Base-by-base conservation (phyloP, 495 filamentous ascomycete genomes). In the Cetradonia linearis region DNA sequence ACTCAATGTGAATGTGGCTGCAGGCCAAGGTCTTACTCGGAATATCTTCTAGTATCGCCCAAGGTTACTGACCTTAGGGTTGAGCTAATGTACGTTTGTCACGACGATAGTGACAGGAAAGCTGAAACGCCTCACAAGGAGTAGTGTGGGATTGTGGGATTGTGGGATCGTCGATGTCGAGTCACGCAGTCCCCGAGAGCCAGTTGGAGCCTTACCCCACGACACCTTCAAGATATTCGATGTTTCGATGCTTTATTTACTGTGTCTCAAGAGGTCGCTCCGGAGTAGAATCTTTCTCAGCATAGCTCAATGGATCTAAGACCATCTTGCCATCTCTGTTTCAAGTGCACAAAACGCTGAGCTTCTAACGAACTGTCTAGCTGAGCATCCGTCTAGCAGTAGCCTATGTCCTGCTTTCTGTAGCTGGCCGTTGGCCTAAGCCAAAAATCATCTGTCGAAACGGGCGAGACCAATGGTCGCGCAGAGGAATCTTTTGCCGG, bases 41-140 rank as follows among this genome's bases (percentile, higher is more conserved):
- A 34, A 34, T 2, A n/a, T 34, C 34, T 10, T 18, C 8, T 34
- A 5, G 16, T 11, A 14, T n/a, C 10, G 25, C 13, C 42, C 42
- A 46, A 8, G 25, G 20, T 10, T 10, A 46, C 20, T n/a, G 20
- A 3, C 42, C 42, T 25, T 31, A 34, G 27, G 47, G 0, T 3
- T 36, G 25, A 53, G 48, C 58, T 60, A 60, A 60, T 53, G 33
- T 53, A 50, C 27, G 36, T 30, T 53, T 53, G 53, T 53, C 46
- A 60, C 47, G 27, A 60, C 47, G 58, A 42, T 47, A 53, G 23
- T 18, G 36, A 38, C 46, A 37, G 37, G 30, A 20, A 38, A 56
- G 20, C 20, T 48, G 31, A 18, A 48, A 50, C 44, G 20, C 23
- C 23, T 25, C 16, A 31, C 16, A 37, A 30, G 13, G 5, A 18